Evolutionary conservation across 164 flowering plant species (phyloP), one percentile per base, ranked within the genome.

Genomic region (Akebia trifoliata): DNA sequence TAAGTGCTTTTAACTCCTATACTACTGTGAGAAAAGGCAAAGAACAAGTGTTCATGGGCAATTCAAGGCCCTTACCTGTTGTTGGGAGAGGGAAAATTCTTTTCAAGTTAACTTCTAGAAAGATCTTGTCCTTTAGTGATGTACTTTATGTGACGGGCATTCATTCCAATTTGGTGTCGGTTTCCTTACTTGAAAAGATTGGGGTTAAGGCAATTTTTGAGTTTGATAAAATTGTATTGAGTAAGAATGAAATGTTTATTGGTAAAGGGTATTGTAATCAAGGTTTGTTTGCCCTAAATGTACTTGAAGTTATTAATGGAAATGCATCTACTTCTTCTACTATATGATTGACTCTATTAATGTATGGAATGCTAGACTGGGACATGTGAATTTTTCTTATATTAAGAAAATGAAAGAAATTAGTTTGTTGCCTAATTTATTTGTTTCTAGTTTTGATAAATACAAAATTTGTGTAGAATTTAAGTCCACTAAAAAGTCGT

Each of bases 321-420:
- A 17, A 25, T 14, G 22, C 29, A 8, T 21, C 11, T 3, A 38
- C 59, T 55, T 55, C 35, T 55, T 12, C 46, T 39, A n/a, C n/a
- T 54, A 26, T 25, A 12, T 40, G 17, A 0, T 38, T 55, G 34
- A 38, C 1, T 55, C 15, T n/a, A 11, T 38, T 15, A 14, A 25
- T 40, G 14, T 54, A 4, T 36, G 43, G 31, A 43, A 54, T 37
- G 30, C 4, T 54, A 54, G 57, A n/a, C 7, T 37, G 24, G 44
- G 57, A 8, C 44, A 54, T 37, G 44, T 36, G 7, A 54, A 14
- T 54, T 11, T 17, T 52, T 21, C 28, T 20, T 52, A 52, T 52
- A 12, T 52, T 0, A 18, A 54, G 14, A 36, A 0, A 12, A 24
- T 39, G 45, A 38, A 20, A 24, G 46, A 38, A 35, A 21, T 9